A percentile compares a stretch with the other conserved stretches of the same genome.
These are phyloP conservation scores for Curvularia sp. DNA, from an alignment of 2,329 filamentous ascomycete genomes.

Conservation along the genomic window DNA sequence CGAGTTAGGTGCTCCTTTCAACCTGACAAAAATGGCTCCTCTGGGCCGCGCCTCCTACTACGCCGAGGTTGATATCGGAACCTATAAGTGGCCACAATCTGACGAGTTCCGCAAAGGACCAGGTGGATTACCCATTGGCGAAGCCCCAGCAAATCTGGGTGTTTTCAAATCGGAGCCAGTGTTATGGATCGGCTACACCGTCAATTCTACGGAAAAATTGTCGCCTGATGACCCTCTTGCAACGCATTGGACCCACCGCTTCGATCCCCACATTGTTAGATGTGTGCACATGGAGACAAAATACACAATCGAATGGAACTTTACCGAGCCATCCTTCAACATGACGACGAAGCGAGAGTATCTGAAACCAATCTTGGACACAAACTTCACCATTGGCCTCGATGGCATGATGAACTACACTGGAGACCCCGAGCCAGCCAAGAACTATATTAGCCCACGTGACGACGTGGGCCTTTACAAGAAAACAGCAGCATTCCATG, in stretches of 20 bases:
- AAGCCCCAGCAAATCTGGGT: slow-evolving; percentile 31
- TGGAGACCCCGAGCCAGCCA: slow-evolving; percentile 26
- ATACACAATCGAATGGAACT: slow-evolving; percentile 46
- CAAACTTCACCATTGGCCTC: slow-evolving; percentile 36
- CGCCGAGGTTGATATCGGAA: slow-evolving; percentile 40
- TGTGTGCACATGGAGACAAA: slow-evolving; percentile 47
- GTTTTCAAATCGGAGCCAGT: slow-evolving; percentile 46
- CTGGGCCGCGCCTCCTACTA: slow-evolving; percentile 40
- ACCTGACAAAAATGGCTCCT: slow-evolving; percentile 41
- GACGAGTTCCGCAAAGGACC: slow-evolving; percentile 27
- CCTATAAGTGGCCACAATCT: slow-evolving; percentile 40
- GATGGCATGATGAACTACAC: slow-evolving; percentile 52
- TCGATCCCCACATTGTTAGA: slow-evolving; percentile 40
- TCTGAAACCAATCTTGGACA: slow-evolving; percentile 41
- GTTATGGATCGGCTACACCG: slow-evolving; percentile 47
- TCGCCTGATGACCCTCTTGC: slow-evolving; percentile 29
- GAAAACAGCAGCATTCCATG: slow-evolving; percentile 46
- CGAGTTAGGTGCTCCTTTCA: slow-evolving; percentile 43
- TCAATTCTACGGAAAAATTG: slow-evolving; percentile 37
- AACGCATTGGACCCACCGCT: slow-evolving; percentile 39
- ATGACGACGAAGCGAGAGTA: slow-evolving; percentile 32
- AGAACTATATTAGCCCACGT: slow-evolving; percentile 38
- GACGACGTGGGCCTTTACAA: slow-evolving; percentile 40
- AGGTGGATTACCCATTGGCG: slow-evolving; percentile 42
- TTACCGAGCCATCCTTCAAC: slow-evolving; percentile 38